phyloP scores from a whole-genome alignment of 1,284 basidiomycete genomes.

The Austropuccinia psidii region DNA sequence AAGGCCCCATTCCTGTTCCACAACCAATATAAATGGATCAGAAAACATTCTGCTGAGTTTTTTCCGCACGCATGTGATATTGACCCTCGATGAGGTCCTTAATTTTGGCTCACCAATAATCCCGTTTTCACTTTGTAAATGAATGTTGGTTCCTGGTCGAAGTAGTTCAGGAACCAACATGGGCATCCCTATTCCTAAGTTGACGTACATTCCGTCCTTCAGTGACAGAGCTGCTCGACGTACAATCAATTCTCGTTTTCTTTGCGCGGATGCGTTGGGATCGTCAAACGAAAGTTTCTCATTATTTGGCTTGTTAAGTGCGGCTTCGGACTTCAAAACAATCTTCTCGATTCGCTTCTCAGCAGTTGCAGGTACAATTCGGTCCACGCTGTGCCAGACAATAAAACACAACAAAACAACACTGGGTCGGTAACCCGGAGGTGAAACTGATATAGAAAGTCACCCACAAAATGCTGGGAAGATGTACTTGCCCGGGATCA shows the following conservation, averaged over 20 bases:
- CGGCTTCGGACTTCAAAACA: conserved; percentile 1
- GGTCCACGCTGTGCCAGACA: conserved; percentile 29
- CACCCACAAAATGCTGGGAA: conserved; percentile 43
- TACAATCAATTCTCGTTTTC: conserved; percentile 67
- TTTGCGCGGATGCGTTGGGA: conserved; percentile 44
- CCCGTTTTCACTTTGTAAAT: conserved; percentile 91
- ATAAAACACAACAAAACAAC: neutral
- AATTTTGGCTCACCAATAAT: conserved; percentile 63
- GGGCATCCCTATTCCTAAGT: conserved; percentile 73
- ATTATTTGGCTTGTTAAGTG: too few relatives aligned
- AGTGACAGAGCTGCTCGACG: conserved; percentile 79
- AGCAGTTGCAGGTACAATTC: conserved; percentile 28
- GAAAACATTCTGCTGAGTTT: neutral
- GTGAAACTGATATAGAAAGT: conserved; percentile 45
- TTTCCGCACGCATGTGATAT: too few relatives aligned
- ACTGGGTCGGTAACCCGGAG: conserved; percentile 51
- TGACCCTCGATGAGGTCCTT: too few relatives aligned
- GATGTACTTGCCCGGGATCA: conserved; percentile 67
- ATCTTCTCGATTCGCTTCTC: conserved; percentile 24
- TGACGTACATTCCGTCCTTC: conserved; percentile 75
- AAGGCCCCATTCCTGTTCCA: conserved; percentile 79
- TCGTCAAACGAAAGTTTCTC: too few relatives aligned
- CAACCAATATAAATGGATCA: neutral
- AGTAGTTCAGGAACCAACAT: conserved; percentile 80
- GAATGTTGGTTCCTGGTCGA: conserved; percentile 69